phyloP scores from a whole-genome alignment of 176 grass and related monocot genomes.

The Alopecurus myosuroides region DNA sequence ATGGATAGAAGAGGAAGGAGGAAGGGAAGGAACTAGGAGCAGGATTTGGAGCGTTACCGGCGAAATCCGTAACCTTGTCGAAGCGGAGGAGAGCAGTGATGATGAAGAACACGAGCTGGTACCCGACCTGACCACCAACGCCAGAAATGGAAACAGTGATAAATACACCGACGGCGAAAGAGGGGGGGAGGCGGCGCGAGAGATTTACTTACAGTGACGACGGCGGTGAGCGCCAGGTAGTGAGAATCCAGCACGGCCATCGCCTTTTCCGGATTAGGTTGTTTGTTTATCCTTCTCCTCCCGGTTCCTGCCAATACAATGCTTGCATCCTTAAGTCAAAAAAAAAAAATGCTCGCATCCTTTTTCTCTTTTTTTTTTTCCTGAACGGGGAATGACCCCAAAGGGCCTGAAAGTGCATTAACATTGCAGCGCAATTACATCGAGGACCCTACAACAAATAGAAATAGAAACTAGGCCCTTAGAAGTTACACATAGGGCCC shows the following conservation, averaged over 20 bases:
- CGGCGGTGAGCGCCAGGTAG: constrained; percentile 87
- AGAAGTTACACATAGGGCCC: too few species aligned
- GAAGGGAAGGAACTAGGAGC: too few species aligned
- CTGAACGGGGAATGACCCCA: too few species aligned
- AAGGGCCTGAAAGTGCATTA: too few species aligned
- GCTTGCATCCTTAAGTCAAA: too few species aligned
- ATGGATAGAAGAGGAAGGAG: not conserved
- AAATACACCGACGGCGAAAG: not conserved
- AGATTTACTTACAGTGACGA: constrained; percentile 61
- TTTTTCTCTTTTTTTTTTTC: too few species aligned
- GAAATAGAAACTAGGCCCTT: too few species aligned
- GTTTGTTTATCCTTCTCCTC: not conserved
- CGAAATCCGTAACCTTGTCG: constrained; percentile 97
- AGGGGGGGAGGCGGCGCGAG: not conserved
- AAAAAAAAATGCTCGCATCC: too few species aligned
- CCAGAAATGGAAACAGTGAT: not conserved
- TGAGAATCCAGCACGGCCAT: constrained; percentile 92
- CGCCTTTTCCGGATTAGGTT: not conserved
- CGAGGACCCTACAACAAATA: too few species aligned
- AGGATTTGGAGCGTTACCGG: constrained; percentile 38
- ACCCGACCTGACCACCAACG: constrained; percentile 54
- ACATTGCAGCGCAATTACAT: too few species aligned
- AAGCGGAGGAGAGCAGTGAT: constrained; percentile 81
- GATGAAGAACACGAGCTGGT: constrained; percentile 94
- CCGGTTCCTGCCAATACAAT: not conserved